Evolutionary conservation across 805 yeast species (phyloP).

Genomic region (Kazachstania kunashirensis): DNA sequence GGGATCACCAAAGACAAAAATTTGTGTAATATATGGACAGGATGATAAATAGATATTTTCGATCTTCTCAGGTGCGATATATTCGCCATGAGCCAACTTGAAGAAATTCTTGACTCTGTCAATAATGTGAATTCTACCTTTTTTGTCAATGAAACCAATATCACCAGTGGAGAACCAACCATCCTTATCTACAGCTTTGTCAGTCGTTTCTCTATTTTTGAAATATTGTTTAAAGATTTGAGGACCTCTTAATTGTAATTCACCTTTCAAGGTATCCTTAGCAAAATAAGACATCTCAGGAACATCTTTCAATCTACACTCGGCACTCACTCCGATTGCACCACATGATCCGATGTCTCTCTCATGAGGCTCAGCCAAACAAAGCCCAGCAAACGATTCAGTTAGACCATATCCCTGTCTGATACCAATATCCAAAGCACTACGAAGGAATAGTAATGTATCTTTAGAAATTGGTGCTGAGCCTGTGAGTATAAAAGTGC

Average conservation of each 20-base stretch:
- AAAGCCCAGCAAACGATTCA: conserved; percentile 60
- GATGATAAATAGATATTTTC: conserved; percentile 52
- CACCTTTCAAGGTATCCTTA: conserved; percentile 43
- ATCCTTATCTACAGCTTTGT: conserved; percentile 40
- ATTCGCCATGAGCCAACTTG: conserved; percentile 57
- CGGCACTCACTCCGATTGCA: conserved; percentile 44
- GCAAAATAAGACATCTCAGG: conserved; percentile 51
- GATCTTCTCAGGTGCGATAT: conserved; percentile 67
- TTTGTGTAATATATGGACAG: conserved; percentile 42
- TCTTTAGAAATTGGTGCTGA: conserved; percentile 64
- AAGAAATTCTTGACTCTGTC: conserved; percentile 76
- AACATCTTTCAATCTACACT: conserved; percentile 51
- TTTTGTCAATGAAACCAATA: conserved; percentile 41
- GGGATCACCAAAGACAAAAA: conserved; percentile 58
- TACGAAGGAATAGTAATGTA: conserved; percentile 51
- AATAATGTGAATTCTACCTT: conserved; percentile 50
- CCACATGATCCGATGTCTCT: conserved; percentile 48
- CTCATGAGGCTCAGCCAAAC: conserved; percentile 38
- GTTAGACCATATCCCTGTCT: conserved; percentile 71
- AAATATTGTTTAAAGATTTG: conserved; percentile 49
- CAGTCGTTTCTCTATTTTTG: conserved; percentile 48
- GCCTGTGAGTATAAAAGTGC: conserved; percentile 39
- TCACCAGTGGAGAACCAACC: conserved; percentile 68
- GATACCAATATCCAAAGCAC: conserved; percentile 45
- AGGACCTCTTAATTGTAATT: conserved; percentile 54